Evolutionary conservation across 805 yeast genomes (phyloP), one percentile per base, ranked within the genome.

Genomic region (Candida berthetii): DNA sequence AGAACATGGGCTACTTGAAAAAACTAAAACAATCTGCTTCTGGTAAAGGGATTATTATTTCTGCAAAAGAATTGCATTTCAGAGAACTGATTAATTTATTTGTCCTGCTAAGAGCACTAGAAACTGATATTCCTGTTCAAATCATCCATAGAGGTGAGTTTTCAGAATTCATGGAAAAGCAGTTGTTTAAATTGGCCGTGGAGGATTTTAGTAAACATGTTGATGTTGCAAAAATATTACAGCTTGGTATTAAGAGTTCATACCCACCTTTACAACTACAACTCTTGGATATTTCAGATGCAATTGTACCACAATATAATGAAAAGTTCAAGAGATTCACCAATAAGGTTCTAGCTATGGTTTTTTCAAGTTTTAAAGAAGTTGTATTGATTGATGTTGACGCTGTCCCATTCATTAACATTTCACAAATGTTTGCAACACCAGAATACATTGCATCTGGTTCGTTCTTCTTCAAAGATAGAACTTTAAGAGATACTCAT

Each of bases 311-410:
- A 9, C 49, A 53, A 27, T 57, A 52, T 31, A 43, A 42, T 11
- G 32, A 37, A 3, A 45, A 58, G 32, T 75, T 74, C 43, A 55
- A 52, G 3, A 64, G 71, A 0, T 75, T 69, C 52, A 69, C 69
- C 36, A 72, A 69, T 52, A 75, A 75, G 48, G 60, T 74, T 38
- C 47, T 74, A 31, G 75, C 80, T 0, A 51, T 69, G 2, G 45
- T 72, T 35, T 75, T 74, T 58, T 62, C 63, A 35, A 66, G 77
- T 19, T 76, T 76, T 47, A 66, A 68, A 39, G 74, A 72, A 43
- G 58, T 72, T 19, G 64, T 76, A 10, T 57, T 76, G 27, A 42
- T 77, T 42, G 82, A 76, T 52, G 74, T 80, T 6, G 82, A 76
- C 46, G 58, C 76, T 0, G 76, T 73, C 2, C 64, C 74, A 2